Conservation (phyloP, 805 yeast species). For the Wickerhamiella slavikovae region DNA sequence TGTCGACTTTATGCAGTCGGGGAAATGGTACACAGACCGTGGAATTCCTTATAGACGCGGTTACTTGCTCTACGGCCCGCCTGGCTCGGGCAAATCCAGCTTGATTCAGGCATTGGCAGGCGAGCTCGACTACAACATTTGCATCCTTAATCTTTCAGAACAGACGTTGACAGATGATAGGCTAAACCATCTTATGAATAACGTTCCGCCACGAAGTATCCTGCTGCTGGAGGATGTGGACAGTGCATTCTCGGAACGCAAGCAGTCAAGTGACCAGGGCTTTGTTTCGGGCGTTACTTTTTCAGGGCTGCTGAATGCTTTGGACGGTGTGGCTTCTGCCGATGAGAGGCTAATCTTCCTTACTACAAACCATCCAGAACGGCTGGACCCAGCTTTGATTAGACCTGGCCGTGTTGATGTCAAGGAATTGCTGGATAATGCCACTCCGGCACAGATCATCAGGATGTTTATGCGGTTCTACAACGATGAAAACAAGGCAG, state of each 20-base stretch:
- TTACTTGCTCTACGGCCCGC: constrained; percentile 85
- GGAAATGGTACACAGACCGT: constrained; percentile 82
- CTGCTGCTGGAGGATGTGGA: constrained; percentile 81
- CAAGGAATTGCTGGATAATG: constrained; percentile 67
- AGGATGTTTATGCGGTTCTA: constrained; percentile 81
- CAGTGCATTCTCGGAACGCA: constrained; percentile 79
- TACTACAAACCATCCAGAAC: constrained; percentile 97
- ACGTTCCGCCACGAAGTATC: constrained; percentile 76
- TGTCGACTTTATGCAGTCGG: constrained; percentile 53
- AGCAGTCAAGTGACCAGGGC: constrained; percentile 57
- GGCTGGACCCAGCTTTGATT: constrained; percentile 75
- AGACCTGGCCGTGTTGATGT: constrained; percentile 90
- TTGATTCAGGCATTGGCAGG: constrained; percentile 95
- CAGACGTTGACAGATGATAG: constrained; percentile 86
- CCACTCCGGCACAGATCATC: constrained; percentile 59
- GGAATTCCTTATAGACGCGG: constrained; percentile 98
- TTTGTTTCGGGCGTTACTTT: constrained; percentile 81
- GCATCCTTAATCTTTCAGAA: constrained; percentile 79
- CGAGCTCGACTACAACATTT: constrained; percentile 84
- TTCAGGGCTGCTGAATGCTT: constrained; percentile 78
- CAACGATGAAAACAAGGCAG: constrained; percentile 35
- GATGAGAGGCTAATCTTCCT: constrained; percentile 91
- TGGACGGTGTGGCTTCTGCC: constrained; percentile 95
- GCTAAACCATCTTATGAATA: constrained; percentile 86
- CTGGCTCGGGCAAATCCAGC: constrained; percentile 92